phyloP scores from a whole-genome alignment of 345 rosid species.

The Syzygium grande region DNA sequence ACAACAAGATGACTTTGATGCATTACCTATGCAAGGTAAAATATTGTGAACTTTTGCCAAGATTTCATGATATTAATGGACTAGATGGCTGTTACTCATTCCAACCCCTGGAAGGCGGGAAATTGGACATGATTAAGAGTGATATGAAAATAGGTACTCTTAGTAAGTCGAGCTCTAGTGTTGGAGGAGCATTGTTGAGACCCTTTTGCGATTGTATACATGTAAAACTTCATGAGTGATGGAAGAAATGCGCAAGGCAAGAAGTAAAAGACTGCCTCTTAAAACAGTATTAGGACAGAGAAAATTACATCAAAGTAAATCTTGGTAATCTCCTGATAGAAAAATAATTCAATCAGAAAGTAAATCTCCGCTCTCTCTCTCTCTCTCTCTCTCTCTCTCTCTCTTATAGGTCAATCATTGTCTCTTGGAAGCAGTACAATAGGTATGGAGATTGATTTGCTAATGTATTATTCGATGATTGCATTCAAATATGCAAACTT shows the following conservation, averaged over 20 bases:
- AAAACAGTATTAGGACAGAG: neutral
- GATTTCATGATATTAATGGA: neutral
- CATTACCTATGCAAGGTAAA: constrained; percentile 96
- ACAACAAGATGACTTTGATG: constrained; percentile 94
- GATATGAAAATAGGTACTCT: neutral
- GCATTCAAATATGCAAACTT: neutral
- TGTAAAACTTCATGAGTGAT: neutral
- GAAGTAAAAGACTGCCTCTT: neutral
- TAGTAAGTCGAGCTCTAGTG: neutral
- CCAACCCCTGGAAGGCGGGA: neutral
- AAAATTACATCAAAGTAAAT: neutral
- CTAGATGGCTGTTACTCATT: neutral
- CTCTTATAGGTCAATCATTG: neutral
- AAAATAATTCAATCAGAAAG: neutral
- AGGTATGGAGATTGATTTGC: neutral
- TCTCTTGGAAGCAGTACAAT: neutral
- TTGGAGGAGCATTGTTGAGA: neutral
- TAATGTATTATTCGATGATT: neutral
- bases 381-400: neutral
- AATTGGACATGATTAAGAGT: neutral
- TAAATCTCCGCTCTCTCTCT: neutral
- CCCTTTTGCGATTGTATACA: neutral
- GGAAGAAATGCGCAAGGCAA: neutral
- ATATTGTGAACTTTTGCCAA: neutral
- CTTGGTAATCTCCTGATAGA: neutral